A percentile compares a stretch with the other conserved stretches of the same genome.
Conservation (phyloP, 169 alveolate species). For the Plasmodium ovale region DNA sequence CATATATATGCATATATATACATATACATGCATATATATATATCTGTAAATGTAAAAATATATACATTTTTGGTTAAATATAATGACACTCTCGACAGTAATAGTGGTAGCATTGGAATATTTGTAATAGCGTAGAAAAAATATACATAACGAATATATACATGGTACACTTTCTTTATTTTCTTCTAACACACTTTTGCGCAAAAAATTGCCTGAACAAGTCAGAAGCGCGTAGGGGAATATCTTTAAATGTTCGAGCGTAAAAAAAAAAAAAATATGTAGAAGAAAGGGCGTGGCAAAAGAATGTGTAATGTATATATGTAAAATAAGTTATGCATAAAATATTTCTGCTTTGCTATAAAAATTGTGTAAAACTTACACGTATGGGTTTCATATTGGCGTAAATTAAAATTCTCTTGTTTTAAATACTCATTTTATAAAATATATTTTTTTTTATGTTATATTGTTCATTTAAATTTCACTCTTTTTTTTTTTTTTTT, state of each 20-base stretch:
- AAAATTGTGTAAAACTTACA: not conserved
- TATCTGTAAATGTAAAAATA: not conserved
- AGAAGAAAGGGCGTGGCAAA: too few relatives aligned
- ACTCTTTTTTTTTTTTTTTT: not conserved
- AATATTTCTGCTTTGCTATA: not conserved
- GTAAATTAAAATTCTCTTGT: constrained; percentile 1
- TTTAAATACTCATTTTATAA: too few relatives aligned
- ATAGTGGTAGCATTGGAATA: too few relatives aligned
- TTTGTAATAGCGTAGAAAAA: too few relatives aligned
- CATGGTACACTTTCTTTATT: constrained; percentile 6
- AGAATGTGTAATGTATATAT: constrained; percentile 13
- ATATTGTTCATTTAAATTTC: not conserved
- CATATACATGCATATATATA: constrained; percentile 1
- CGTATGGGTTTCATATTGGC: not conserved
- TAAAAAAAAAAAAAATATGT: too few relatives aligned
- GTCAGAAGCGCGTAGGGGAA: constrained; percentile 9
- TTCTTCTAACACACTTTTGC: constrained; percentile 43
- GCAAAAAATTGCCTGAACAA: constrained; percentile 10
- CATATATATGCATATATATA: not conserved
- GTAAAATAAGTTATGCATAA: constrained; percentile 5
- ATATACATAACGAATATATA: constrained; percentile 36
- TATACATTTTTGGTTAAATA: not conserved
- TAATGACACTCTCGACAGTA: not conserved
- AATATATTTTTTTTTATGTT: too few relatives aligned
- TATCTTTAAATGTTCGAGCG: too few relatives aligned